Percentiles rank a stretch among this genome's conserved stretches.
phyloP scores from a whole-genome alignment of 2,329 filamentous ascomycete genomes.

The Claviceps lovelessii region DNA sequence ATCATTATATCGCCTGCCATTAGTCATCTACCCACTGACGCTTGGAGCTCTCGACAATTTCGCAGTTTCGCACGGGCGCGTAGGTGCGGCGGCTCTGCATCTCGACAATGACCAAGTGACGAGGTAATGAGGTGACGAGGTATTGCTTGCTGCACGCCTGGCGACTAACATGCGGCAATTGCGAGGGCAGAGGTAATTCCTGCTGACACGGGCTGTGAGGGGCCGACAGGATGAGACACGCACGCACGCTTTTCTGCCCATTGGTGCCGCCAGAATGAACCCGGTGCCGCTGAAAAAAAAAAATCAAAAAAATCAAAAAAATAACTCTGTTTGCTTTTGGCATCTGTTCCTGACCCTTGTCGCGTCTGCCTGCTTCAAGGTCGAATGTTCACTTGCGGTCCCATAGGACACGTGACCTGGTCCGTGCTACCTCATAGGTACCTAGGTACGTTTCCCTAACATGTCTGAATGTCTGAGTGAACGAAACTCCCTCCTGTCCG shows the following conservation, averaged over 20 bases:
- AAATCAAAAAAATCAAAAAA: neutral
- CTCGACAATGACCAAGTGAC: neutral
- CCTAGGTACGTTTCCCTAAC: neutral
- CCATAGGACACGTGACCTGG: neutral
- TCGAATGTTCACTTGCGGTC: too few species aligned
- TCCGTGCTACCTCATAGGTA: too few species aligned
- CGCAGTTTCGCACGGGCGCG: neutral
- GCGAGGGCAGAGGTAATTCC: neutral
- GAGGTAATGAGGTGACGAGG: neutral
- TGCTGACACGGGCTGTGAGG: neutral
- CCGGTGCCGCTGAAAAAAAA: too few species aligned
- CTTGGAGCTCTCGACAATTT: neutral
- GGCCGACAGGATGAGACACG: neutral
- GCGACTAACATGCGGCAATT: neutral
- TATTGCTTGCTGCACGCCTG: neutral
- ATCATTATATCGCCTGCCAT: neutral
- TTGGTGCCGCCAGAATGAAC: neutral
- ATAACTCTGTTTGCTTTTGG: neutral
- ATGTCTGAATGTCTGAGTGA: neutral
- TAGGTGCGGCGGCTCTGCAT: neutral
- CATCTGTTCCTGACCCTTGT: neutral
- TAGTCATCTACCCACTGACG: neutral
- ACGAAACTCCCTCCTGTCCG: neutral
- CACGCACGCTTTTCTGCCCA: neutral
- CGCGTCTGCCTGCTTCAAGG: neutral